Percentiles rank a stretch among this genome's conserved stretches.
These are phyloP conservation scores for Botrytis squamosa DNA, from an alignment of 2,329 filamentous ascomycete genomes.

Conservation along the genomic window DNA sequence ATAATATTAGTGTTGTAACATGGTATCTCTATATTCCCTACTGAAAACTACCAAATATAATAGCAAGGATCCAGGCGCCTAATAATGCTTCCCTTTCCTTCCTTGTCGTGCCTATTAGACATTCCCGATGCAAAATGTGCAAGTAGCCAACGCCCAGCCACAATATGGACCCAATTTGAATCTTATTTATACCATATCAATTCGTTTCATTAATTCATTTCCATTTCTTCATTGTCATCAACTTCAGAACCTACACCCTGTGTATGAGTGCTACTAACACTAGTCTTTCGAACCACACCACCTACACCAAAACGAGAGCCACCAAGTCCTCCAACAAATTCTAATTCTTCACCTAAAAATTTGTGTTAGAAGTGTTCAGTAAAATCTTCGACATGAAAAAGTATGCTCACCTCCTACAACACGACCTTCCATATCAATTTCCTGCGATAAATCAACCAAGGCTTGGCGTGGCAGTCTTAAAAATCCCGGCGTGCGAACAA, in stretches of 20 bases:
- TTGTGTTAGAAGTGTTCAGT: conserved; percentile 27
- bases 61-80: conserved; percentile 7
- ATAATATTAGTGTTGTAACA: neutral
- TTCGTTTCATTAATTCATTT: conserved; percentile 44
- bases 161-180: conserved; percentile 5
- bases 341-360: conserved; percentile 39
- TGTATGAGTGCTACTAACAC: conserved; percentile 58
- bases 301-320: conserved; percentile 49
- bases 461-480: conserved; percentile 73
- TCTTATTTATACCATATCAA: conserved; percentile 13
- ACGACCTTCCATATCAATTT: conserved; percentile 89
- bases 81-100: conserved; percentile 5
- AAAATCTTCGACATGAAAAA: conserved; percentile 19
- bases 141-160: conserved; percentile 10
- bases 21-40: conserved; percentile 12
- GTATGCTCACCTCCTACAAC: conserved; percentile 82
- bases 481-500: conserved; percentile 88
- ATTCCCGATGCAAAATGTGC: conserved; percentile 10
- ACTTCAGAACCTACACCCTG: conserved; percentile 52
- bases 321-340: conserved; percentile 49
- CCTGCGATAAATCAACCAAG: conserved; percentile 87
- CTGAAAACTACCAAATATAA: conserved; percentile 8
- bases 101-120: neutral
- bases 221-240: conserved; percentile 63
- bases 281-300: conserved; percentile 55